A percentile compares a stretch with the other conserved stretches of the same genome.
These are phyloP conservation scores for Yamagishiella unicocca DNA, from an alignment of 139 green algal genomes.

Conservation along the genomic window DNA sequence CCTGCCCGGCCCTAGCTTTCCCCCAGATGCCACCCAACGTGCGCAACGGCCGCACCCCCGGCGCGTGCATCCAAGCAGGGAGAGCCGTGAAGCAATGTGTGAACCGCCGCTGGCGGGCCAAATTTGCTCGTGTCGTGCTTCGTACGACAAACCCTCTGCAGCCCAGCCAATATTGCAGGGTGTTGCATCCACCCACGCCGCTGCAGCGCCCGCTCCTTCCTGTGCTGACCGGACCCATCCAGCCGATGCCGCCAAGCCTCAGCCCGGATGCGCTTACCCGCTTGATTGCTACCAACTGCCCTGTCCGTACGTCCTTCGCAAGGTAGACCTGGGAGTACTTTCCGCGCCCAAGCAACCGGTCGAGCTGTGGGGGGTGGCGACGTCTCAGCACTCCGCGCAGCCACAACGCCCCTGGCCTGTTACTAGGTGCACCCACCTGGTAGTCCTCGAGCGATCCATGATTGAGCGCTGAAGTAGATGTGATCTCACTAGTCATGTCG, in stretches of 20 bases:
- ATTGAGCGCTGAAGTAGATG: slow-evolving; percentile 12
- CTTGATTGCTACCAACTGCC: slow-evolving; percentile 58
- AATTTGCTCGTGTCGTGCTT: too few relatives aligned
- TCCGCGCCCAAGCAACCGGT: slow-evolving; percentile 52
- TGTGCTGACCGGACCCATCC: too few relatives aligned
- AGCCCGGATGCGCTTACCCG: slow-evolving; percentile 43
- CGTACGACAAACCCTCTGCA: too few relatives aligned
- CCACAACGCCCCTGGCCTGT: background rate
- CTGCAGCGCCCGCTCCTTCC: too few relatives aligned
- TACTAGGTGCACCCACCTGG: slow-evolving; percentile 21
- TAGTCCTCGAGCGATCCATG: slow-evolving; percentile 49
- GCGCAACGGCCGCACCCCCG: too few relatives aligned
- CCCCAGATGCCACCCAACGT: too few relatives aligned
- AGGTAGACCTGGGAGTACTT: slow-evolving; percentile 62
- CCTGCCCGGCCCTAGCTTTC: too few relatives aligned
- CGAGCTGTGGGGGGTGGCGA: slow-evolving; percentile 45
- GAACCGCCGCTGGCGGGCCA: too few relatives aligned
- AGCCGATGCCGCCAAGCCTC: background rate
- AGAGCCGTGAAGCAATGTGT: too few relatives aligned
- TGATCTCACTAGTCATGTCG: slow-evolving; percentile 48
- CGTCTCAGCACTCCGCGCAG: background rate
- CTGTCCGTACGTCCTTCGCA: slow-evolving; percentile 40
- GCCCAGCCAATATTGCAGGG: too few relatives aligned
- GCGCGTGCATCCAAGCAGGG: too few relatives aligned
- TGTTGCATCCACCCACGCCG: too few relatives aligned